These are phyloP conservation scores for Tricholoma hemisulphureum DNA, from an alignment of 768 basidiomycete species.

Conservation along the genomic window DNA sequence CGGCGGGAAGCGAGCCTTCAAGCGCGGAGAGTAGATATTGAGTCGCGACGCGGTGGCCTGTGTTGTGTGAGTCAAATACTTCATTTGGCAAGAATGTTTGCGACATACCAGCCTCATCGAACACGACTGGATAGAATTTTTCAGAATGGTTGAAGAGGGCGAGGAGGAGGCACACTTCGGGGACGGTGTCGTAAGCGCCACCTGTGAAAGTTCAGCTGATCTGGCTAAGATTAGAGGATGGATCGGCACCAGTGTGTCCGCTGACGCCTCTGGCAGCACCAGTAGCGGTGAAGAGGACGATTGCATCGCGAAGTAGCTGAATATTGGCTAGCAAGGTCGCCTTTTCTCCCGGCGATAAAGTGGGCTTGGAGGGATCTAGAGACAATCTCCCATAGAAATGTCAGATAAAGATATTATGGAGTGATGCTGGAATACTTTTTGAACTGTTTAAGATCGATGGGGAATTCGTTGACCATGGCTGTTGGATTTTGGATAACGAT, in stretches of 20 bases:
- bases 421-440: conserved; percentile 45
- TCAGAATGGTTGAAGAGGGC: conserved; percentile 66
- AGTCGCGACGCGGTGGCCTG: conserved; percentile 87
- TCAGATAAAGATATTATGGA: background rate
- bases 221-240: background rate
- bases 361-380: conserved; percentile 68
- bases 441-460: conserved; percentile 75
- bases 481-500: conserved; percentile 19
- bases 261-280: conserved; percentile 84
- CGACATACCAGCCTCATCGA: conserved; percentile 75
- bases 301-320: conserved; percentile 78
- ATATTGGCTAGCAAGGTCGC: conserved; percentile 64
- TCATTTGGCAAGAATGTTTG: background rate
- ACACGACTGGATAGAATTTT: conserved; percentile 66
- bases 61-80: conserved; percentile 7
- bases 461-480: conserved; percentile 47
- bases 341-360: conserved; percentile 63
- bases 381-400: conserved; percentile 45
- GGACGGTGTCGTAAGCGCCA: conserved; percentile 74
- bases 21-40: conserved; percentile 83
- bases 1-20: conserved; percentile 66
- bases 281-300: conserved; percentile 83
- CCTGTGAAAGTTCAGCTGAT: conserved; percentile 31
- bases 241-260: conserved; percentile 68
- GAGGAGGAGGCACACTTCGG: conserved; percentile 79